A percentile compares a stretch with the other conserved stretches of the same genome.
Evolutionary conservation across 2,329 filamentous ascomycete genomes (phyloP).

Genomic region (Dactylella cylindrospora): DNA sequence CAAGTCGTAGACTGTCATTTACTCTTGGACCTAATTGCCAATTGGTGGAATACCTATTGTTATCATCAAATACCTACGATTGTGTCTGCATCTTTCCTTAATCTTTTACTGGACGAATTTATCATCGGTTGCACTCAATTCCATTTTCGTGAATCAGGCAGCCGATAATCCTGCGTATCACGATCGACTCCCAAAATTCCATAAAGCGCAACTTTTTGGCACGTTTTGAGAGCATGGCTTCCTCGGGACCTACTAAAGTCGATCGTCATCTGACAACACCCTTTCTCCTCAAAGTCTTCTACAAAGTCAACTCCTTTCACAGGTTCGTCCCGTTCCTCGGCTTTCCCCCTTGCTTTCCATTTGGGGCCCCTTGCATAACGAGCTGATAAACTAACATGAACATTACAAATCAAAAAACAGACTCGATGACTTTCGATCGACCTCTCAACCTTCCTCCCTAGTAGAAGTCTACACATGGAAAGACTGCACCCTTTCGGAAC

Average conservation of each 20-base stretch:
- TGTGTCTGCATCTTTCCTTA: no score
- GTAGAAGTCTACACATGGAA: slow-evolving; percentile 85
- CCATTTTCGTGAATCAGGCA: no score
- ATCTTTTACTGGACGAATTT: no score
- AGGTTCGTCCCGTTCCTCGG: slow-evolving; percentile 56
- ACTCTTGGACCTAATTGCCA: no score
- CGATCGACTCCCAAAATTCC: no score
- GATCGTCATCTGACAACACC: slow-evolving; percentile 73
- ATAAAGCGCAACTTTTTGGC: no score
- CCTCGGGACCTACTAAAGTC: slow-evolving; percentile 54
- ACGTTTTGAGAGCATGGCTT: no score
- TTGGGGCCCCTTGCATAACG: neutral
- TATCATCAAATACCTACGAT: no score
- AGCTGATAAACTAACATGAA: slow-evolving; percentile 2
- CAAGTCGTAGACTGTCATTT: no score
- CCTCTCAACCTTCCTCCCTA: slow-evolving; percentile 63
- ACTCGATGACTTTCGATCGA: slow-evolving; percentile 68
- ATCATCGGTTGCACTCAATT: no score
- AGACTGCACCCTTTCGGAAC: slow-evolving; percentile 75
- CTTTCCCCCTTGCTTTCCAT: slow-evolving; percentile 52
- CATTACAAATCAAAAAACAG: slow-evolving; percentile 53
- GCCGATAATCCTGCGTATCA: no score
- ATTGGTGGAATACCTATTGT: no score
- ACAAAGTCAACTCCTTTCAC: slow-evolving; percentile 72
- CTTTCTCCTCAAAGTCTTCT: slow-evolving; percentile 84